These are phyloP conservation scores for Pseudomassariella vexata DNA, from an alignment of 2,329 filamentous ascomycete species.

Conservation along the genomic window DNA sequence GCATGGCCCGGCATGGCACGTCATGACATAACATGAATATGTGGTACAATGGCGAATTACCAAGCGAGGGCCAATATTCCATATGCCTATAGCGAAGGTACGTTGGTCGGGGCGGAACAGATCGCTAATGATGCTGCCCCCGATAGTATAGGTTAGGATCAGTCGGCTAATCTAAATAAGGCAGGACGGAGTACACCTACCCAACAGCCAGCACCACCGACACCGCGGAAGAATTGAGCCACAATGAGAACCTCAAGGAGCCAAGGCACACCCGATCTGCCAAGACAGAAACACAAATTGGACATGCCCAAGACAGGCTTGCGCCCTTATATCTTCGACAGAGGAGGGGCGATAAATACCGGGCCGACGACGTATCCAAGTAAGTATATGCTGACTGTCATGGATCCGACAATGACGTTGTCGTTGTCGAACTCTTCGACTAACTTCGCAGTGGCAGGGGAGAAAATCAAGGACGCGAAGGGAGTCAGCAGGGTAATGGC, in stretches of 20 bases:
- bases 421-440: conserved; percentile 36
- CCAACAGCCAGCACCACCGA: conserved; percentile 47
- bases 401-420: conserved; percentile 35
- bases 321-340: conserved; percentile 59
- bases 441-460: conserved; percentile 36
- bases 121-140: conserved; percentile 47
- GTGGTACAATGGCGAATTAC: conserved; percentile 15
- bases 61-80: conserved; percentile 37
- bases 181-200: not conserved
- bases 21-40: too few relatives aligned
- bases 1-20: too few relatives aligned
- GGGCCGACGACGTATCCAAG: conserved; percentile 52
- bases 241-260: conserved; percentile 49
- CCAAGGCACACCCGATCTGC: conserved; percentile 57
- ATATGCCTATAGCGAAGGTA: conserved; percentile 40
- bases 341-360: conserved; percentile 47
- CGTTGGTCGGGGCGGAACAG: conserved; percentile 38
- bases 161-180: not conserved
- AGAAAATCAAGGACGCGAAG: conserved; percentile 54
- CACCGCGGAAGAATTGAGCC: conserved; percentile 51
- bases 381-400: conserved; percentile 54
- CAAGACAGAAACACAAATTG: conserved; percentile 54
- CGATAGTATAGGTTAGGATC: conserved; percentile 29
- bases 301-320: conserved; percentile 46
- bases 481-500: conserved; percentile 58